Evolutionary conservation across 1,284 basidiomycete species (phyloP).

Genomic region (Volvariella volvacea): DNA sequence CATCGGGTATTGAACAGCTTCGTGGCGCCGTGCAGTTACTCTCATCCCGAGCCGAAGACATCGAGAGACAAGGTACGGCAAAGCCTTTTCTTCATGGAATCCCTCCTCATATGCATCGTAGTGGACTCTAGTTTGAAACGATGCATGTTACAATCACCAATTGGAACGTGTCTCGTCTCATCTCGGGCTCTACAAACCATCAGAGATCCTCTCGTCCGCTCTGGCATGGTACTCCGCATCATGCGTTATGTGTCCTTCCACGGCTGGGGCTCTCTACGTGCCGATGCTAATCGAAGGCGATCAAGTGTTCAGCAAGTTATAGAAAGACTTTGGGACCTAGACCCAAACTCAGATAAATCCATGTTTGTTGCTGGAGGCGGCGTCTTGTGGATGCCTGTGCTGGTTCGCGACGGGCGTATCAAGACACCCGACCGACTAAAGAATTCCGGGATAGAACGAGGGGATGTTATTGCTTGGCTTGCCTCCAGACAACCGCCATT

Average conservation of each 20-base stretch:
- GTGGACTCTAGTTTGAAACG: slow-evolving; percentile 20
- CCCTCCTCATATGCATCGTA: slow-evolving; percentile 8
- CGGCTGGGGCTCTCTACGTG: slow-evolving; percentile 64
- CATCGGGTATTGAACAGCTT: slow-evolving; percentile 26
- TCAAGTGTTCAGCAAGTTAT: slow-evolving; percentile 40
- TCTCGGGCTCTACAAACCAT: slow-evolving; percentile 10
- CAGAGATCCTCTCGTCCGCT: slow-evolving; percentile 8
- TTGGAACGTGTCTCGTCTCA: slow-evolving; percentile 18
- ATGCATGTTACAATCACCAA: slow-evolving; percentile 18
- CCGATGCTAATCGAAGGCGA: slow-evolving; percentile 49
- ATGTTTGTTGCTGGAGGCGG: slow-evolving; percentile 47
- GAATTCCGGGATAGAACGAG: slow-evolving; percentile 9
- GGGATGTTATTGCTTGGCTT: slow-evolving; percentile 26
- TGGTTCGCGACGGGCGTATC: slow-evolving; percentile 20
- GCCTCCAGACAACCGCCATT: slow-evolving; percentile 27
- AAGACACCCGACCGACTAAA: slow-evolving; percentile 14
- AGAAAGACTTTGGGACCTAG: slow-evolving; percentile 33
- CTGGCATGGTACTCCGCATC: slow-evolving; percentile 40
- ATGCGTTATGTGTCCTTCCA: slow-evolving; percentile 63
- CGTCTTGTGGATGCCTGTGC: slow-evolving; percentile 56
- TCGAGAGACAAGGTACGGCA: slow-evolving; percentile 32
- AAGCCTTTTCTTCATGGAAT: neutral
- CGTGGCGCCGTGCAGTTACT: slow-evolving; percentile 27
- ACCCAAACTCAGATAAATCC: slow-evolving; percentile 16
- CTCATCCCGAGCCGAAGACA: slow-evolving; percentile 21